Conservation (phyloP, 345 rosid genomes). For the Gossypium anomalum region DNA sequence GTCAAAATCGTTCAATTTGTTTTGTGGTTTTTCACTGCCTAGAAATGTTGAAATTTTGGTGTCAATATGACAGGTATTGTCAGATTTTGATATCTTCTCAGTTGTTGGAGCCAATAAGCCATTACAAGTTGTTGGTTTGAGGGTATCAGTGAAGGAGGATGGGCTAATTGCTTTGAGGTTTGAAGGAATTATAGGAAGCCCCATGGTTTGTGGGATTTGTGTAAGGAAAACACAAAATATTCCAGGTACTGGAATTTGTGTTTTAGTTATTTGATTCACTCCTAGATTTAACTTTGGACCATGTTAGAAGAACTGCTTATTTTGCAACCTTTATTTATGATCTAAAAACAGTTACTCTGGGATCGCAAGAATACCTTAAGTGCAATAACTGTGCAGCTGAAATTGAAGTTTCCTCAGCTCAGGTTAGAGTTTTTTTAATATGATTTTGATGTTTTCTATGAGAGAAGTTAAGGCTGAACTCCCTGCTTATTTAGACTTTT, state of each 20-base stretch:
- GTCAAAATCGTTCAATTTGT: background rate
- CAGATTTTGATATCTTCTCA: conserved; percentile 80
- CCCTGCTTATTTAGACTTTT: conserved; percentile 21
- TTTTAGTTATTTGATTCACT: conserved; percentile 8
- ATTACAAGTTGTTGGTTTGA: conserved; percentile 60
- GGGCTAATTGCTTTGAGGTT: conserved; percentile 46
- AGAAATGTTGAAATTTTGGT: conserved; percentile 16
- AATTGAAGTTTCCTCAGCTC: conserved; percentile 63
- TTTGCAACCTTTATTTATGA: conserved; percentile 9
- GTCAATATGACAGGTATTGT: conserved; percentile 55
- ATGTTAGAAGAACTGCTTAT: conserved; percentile 11
- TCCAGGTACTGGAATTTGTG: conserved; percentile 37
- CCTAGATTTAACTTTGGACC: background rate
- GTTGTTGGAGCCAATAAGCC: conserved; percentile 72
- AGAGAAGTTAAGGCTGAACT: conserved; percentile 10
- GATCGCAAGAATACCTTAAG: conserved; percentile 53
- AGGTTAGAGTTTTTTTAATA: conserved; percentile 41
- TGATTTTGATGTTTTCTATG: background rate
- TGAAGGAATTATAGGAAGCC: conserved; percentile 73
- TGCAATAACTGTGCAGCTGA: conserved; percentile 68
- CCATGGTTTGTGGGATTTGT: conserved; percentile 76
- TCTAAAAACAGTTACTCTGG: conserved; percentile 40
- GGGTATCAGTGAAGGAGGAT: conserved; percentile 63
- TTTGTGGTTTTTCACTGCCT: background rate
- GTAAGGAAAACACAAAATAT: conserved; percentile 61